Evolutionary conservation across 495 filamentous ascomycete genomes (phyloP).

Genomic region (Penicillium ochrochloron): DNA sequence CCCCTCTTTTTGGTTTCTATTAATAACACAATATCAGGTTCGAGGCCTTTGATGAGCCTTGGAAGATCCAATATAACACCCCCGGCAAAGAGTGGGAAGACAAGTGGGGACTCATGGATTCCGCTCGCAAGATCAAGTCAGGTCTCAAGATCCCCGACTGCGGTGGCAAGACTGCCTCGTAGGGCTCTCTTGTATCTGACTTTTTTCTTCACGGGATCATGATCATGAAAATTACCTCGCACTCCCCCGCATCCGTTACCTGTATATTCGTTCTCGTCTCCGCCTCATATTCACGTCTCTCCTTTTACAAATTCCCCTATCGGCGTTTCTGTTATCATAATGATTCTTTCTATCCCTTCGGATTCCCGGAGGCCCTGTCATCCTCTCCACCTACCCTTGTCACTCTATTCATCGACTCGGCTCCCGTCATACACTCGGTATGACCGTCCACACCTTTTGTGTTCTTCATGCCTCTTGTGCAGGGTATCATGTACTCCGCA

Average conservation of each 20-base stretch:
- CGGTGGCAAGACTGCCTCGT: slow-evolving; percentile 68
- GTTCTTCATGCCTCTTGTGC: background rate
- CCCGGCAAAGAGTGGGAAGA: slow-evolving; percentile 84
- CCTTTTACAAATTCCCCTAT: background rate
- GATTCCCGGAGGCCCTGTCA: background rate
- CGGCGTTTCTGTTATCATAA: background rate
- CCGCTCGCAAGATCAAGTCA: slow-evolving; percentile 80
- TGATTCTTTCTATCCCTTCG: background rate
- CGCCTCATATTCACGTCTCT: background rate
- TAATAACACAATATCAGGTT: slow-evolving; percentile 57
- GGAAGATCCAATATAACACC: slow-evolving; percentile 79
- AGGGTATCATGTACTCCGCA: background rate
- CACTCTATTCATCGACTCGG: background rate
- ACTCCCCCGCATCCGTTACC: background rate
- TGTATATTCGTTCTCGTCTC: slow-evolving; percentile 24
- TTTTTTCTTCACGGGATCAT: slow-evolving; percentile 22
- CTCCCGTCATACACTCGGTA: background rate
- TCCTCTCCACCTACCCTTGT: background rate
- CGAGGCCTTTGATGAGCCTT: slow-evolving; percentile 93
- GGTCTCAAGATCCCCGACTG: slow-evolving; percentile 90
- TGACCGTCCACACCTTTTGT: no score
- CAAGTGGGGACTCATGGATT: slow-evolving; percentile 93
- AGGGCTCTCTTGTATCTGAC: background rate
- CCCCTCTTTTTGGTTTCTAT: background rate
- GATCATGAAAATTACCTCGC: slow-evolving; percentile 29